These are phyloP conservation scores for Gamsiella multidivaricata DNA, from an alignment of 192 early-diverging fungal genomes.

Conservation along the genomic window DNA sequence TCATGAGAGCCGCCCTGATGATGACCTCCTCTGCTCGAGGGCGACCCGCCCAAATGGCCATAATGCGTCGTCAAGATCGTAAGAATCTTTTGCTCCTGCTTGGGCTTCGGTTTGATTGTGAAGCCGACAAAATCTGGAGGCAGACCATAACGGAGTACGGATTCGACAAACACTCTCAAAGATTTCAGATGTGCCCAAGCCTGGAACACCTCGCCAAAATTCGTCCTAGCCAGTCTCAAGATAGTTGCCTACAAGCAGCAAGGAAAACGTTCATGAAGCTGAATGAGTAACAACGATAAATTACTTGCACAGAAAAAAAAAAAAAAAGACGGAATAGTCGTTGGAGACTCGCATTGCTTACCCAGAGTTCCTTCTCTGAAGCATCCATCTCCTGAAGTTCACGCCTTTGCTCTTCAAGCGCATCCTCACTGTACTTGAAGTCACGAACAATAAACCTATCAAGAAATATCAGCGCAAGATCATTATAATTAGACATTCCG, in stretches of 20 bases:
- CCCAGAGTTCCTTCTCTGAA: slow-evolving; percentile 72
- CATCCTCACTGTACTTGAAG: slow-evolving; percentile 91
- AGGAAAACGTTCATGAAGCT: slow-evolving; percentile 21
- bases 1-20: slow-evolving; percentile 23
- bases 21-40: slow-evolving; percentile 50
- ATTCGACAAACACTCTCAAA: slow-evolving; percentile 95
- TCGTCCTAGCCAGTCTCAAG: slow-evolving; percentile 88
- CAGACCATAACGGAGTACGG: slow-evolving; percentile 95
- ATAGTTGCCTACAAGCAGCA: slow-evolving; percentile 64
- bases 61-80: slow-evolving; percentile 83
- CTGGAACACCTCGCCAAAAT: slow-evolving; percentile 93
- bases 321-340: not conserved
- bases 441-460: slow-evolving; percentile 92
- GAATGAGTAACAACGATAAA: too few relatives aligned
- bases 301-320: not conserved
- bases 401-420: slow-evolving; percentile 82
- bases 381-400: slow-evolving; percentile 69
- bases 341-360: slow-evolving; percentile 39
- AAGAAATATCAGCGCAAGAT: not conserved
- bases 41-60: slow-evolving; percentile 84
- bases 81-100: slow-evolving; percentile 85
- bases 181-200: slow-evolving; percentile 97
- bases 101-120: slow-evolving; percentile 72
- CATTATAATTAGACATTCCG: too few relatives aligned
- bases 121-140: slow-evolving; percentile 87